Evolutionary conservation across 176 grass and related monocot genomes (phyloP), one percentile per base, ranked within the genome.

Genomic region (Puya raimondii): DNA sequence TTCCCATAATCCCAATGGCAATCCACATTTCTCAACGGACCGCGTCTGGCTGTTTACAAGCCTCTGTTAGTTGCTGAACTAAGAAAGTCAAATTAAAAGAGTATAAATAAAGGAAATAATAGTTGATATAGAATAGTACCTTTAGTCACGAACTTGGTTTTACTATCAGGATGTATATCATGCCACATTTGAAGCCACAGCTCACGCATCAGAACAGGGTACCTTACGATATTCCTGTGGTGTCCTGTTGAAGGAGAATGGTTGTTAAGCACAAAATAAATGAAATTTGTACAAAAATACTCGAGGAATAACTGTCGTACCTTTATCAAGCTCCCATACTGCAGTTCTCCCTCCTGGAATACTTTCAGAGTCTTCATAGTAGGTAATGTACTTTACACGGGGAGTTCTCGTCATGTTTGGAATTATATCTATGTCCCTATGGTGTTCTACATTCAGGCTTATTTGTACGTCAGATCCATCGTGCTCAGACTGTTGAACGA

Each of bases 121-220:
- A 72, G 65, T 64, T 23, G 48, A 70, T 42, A 42, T 42, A 42
- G 33, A 5, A 42, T 42, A 68, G 21, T 64, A 96, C 92, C 93
- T 89, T 97, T 97, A 0, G 84, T 90, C 64, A 97, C 89, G 14
- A 97, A 97, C 66, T 97, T 97, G 23, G 93, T 87, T 87, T 85
- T 87, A 65, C 86, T 81, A 13, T 92, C 65, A 52, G 84, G 86
- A 80, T 97, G 93, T 70, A 90, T 74, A 50, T 92, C 93, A 80
- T 97, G 89, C 93, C 93, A 97, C 89, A 97, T 92, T 81, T 97
- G 84, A 79, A 97, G 93, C 93, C 93, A 97, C 57, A 97, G 66
- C 56, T 97, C 93, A 33, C 93, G 89, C 93, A 97, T 97, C 63
- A 92, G 68, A 56, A 97, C 89, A 47, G 84, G 81, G 56, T 47